These are phyloP conservation scores for Bocquillonia castaneifolia DNA, from an alignment of 441 rosid species.

Conservation along the genomic window DNA sequence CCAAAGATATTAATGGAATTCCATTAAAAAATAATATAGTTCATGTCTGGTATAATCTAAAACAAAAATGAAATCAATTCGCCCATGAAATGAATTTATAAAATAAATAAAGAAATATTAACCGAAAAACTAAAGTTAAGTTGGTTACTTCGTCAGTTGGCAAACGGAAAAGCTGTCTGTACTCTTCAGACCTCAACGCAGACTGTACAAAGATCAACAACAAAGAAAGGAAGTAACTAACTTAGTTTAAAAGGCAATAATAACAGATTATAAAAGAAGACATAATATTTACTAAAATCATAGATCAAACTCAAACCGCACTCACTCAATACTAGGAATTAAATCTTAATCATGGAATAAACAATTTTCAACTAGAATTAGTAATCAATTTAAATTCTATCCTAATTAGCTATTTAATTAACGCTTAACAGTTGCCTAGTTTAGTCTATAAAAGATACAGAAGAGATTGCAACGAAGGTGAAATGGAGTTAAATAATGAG, in stretches of 20 bases:
- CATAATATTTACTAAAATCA: background rate
- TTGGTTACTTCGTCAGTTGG: constrained; percentile 78
- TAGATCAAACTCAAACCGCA: too few species aligned
- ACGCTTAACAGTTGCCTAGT: too few species aligned
- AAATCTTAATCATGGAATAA: too few species aligned
- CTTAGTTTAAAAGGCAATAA: background rate
- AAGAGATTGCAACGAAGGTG: background rate
- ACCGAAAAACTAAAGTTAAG: background rate
- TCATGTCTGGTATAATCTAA: too few species aligned
- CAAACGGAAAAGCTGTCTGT: constrained; percentile 83
- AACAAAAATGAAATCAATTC: too few species aligned
- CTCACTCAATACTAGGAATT: too few species aligned
- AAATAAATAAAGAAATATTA: too few species aligned
- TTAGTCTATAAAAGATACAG: background rate
- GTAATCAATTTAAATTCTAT: background rate
- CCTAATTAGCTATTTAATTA: too few species aligned
- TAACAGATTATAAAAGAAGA: background rate
- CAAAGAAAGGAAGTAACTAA: background rate
- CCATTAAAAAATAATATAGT: too few species aligned
- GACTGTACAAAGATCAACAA: constrained; percentile 36
- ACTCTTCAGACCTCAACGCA: constrained; percentile 73
- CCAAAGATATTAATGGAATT: too few species aligned
- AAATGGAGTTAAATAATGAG: background rate
- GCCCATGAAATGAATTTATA: too few species aligned
- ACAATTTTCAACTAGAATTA: too few species aligned